Base-by-base conservation (phyloP, 495 filamentous ascomycete genomes). In the Glonium stellatum region DNA sequence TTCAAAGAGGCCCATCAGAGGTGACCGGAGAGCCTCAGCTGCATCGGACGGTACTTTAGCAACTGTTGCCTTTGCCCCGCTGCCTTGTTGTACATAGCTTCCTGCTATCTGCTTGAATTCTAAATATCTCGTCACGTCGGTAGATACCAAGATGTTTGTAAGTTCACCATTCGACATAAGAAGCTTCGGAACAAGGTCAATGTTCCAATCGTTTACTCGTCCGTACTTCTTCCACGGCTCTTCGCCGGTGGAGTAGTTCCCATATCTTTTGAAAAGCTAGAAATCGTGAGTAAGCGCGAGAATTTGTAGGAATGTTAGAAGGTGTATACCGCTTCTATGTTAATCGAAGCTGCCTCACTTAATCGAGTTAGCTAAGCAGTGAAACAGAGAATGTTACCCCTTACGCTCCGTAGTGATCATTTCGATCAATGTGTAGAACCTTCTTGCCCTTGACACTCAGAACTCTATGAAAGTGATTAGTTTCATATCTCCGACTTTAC, bases 81-180 rank as follows among this genome's bases (percentile, higher is more conserved):
- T 76, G 37, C 87, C 85, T 73, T 95, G 91, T 73, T 97, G 95
- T 60, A 97, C 95, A 71, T 89, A 99, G 80, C 89, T 95, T 70
- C 93, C 93, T 52, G 91, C 95, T 49, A 99, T 92, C 76, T 97
- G 93, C 79, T 92, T 92, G 80, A 99, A 97, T 69, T 97, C 93
- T 59, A 97, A 87, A 76, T 97, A 98, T 73, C 90, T 79, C 60
- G 93, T 98, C 58, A 98, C 93, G 70, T 97, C 91, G 70, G 93
- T 97, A 35, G 89, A 95, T 52, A 96, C 90, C 67, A 97, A 80
- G 72, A 96, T 96, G 74, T 97, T 97, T 61, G 93, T 99, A 72
- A 99, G 80, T 77, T 99, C 91, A 71, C 93, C 93, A 68, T 95
- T 95, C 19, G 93, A 89, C 91, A 99, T 97, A 71, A 99, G 80